Evolutionary conservation across 768 basidiomycete species (phyloP), one percentile per base, ranked within the genome.

Genomic region (Leccinum boreale): DNA sequence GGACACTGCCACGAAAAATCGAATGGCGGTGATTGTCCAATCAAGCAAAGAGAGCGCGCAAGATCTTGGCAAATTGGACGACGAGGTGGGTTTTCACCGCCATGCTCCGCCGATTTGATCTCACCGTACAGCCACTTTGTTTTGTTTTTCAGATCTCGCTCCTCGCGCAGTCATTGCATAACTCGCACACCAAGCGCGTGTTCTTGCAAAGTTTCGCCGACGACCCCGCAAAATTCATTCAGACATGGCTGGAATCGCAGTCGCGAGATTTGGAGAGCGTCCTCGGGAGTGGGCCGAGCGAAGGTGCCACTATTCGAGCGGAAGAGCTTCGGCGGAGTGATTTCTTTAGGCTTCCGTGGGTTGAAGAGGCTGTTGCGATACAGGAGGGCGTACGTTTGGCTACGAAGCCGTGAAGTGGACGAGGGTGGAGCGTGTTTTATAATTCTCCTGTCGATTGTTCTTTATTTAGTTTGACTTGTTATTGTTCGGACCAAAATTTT

Each of bases 281-380:
- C 57, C 78, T 97, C n/a, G 93, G 92, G 29, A 92, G 89, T 68
- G 93, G 92, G 1, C 85, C 89, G 3, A 86, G 84, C 39, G 89
- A 91, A 62, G 89, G 89, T 26, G 79, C 84, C 67, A 85, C 85
- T 2, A 81, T 95, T 10, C 76, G 90, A n/a, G 90, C 91, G 57
- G 94, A 96, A 63, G 94, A 97, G 69, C 74, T 97, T 54, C 82
- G 87, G 60, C 76, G 92, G 52, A 94, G 90, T 67, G 94, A 97
- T 70, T 90, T 94, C 74, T 98, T 97, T 81, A 79, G 81, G 60
- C 72, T 96, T 67, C 91, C 93, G 4, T 98, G 94, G 94, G 93
- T 97, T 12, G 87, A 90, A 64, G 85, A 85, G 77, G 93, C 92
- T 6, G 86, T 94, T 52, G 86, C 89, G 8, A 83, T 95, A 21